Conservation (phyloP, 768 basidiomycete species). For the Pulveroboletus ravenelii region DNA sequence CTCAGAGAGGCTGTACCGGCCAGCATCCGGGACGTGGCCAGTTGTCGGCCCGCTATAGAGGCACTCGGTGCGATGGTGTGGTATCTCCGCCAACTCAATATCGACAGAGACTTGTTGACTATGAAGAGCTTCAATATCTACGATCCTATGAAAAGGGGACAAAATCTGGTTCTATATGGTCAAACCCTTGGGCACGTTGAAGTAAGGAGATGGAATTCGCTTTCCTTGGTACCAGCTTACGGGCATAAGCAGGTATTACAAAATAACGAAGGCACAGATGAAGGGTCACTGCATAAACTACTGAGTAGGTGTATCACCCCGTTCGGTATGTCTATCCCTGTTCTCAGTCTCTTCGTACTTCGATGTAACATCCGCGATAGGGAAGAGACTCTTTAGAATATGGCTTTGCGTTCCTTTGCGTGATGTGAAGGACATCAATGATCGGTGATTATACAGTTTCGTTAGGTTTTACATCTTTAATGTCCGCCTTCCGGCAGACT, state of each 20-base stretch:
- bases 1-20: conserved; percentile 49
- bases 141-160: conserved; percentile 90
- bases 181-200: conserved; percentile 95
- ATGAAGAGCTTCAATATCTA: conserved; percentile 98
- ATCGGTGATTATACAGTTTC: conserved; percentile 49
- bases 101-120: conserved; percentile 90
- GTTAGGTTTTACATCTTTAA: conserved; percentile 10
- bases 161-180: conserved; percentile 84
- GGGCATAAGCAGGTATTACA: conserved; percentile 57
- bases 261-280: conserved; percentile 91
- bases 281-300: conserved; percentile 82
- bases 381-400: conserved; percentile 92
- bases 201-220: conserved; percentile 37
- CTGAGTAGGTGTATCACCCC: conserved; percentile 85
- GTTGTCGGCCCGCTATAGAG: conserved; percentile 65
- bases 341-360: conserved; percentile 5
- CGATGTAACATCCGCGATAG: conserved; percentile 35
- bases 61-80: conserved; percentile 91
- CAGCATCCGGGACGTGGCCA: conserved; percentile 69
- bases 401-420: conserved; percentile 94
- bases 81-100: conserved; percentile 91
- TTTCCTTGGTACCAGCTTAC: conserved; percentile 7
- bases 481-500: conserved; percentile 47
- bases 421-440: conserved; percentile 79
- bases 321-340: conserved; percentile 53